Evolutionary conservation across 768 basidiomycete species (phyloP), one percentile per base, ranked within the genome.

Genomic region (Termitomyces sp.): DNA sequence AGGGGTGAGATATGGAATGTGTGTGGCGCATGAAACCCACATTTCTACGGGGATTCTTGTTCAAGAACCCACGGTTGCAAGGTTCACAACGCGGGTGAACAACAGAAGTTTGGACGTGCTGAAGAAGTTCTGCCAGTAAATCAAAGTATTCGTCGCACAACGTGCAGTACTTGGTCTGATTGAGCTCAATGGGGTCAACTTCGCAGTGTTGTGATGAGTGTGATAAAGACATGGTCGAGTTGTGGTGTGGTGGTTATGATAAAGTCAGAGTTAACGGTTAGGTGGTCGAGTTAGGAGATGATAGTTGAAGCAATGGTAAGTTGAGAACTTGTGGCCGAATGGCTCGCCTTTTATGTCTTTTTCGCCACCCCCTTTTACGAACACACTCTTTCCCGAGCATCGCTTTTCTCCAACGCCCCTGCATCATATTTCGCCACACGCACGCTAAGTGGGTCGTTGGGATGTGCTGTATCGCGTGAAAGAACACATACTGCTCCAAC

Each of bases 51-150:
- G 60, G 52, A 26, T 58, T 58, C 45, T 37, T 53, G 42, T 55
- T 61, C 21, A 61, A 14, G 17, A 47, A 58, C 38, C 50, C 50
- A 5, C 50, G 50, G 5, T 51, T 14, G 8, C 50, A 51, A 19
- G 38, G 26, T 15, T 58, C 35, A 9, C 60, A 61, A n/a, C 54
- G 56, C 8, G 60, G 60, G 41, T 58, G 60, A 1, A 26, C n/a
- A 2, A 40, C 43, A 1, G 49, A 50, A 2, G 33, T 45, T 42
- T 54, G 52, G 2, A 49, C 14, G 17, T 58, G 57, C 6, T 42
- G 30, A 15, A 53, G 52, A 0, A 52, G 14, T 3, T 53, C 2
- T 12, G 11, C 31, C 6, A 44, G 23, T 15, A 45, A 23, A 10
- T 48, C 28, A 11, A 50, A 51, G 43, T 56, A 56, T 35, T 50